Evolutionary conservation across 2,329 filamentous ascomycete species (phyloP).

Genomic region (Zasmidium citrigriseum): DNA sequence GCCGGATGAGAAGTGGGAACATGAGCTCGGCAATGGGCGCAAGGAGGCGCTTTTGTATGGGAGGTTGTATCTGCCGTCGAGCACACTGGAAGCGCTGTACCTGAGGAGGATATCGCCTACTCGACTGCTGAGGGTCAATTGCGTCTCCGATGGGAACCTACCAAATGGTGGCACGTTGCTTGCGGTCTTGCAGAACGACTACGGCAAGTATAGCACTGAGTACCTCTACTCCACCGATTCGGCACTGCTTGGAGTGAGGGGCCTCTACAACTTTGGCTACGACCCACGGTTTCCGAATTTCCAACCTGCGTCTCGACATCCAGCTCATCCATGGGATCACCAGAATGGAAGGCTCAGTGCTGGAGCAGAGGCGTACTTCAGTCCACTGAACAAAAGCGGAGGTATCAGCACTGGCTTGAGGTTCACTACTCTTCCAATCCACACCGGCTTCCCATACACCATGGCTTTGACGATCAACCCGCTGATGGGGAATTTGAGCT

Average conservation of each 20-base stretch:
- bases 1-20: slow-evolving; percentile 53
- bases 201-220: slow-evolving; percentile 84
- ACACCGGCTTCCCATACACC: slow-evolving; percentile 85
- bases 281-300: slow-evolving; percentile 53
- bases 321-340: slow-evolving; percentile 51
- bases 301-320: slow-evolving; percentile 21
- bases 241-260: slow-evolving; percentile 80
- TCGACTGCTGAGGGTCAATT: slow-evolving; percentile 76
- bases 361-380: slow-evolving; percentile 93
- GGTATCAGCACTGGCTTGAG: slow-evolving; percentile 85
- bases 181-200: slow-evolving; percentile 76
- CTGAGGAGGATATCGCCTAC: slow-evolving; percentile 75
- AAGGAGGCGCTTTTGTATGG: slow-evolving; percentile 71
- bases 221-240: slow-evolving; percentile 92
- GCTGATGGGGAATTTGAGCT: slow-evolving; percentile 88
- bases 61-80: slow-evolving; percentile 78
- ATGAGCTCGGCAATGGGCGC: slow-evolving; percentile 54
- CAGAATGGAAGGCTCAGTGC: slow-evolving; percentile 83
- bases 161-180: slow-evolving; percentile 76
- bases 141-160: slow-evolving; percentile 70
- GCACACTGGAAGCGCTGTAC: slow-evolving; percentile 82
- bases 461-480: slow-evolving; percentile 93
- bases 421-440: slow-evolving; percentile 81
- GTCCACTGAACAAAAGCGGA: slow-evolving; percentile 88
- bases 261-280: slow-evolving; percentile 90